These are phyloP conservation scores for Chlamydomonas sp. DNA, from an alignment of 139 green algal species.

Conservation along the genomic window DNA sequence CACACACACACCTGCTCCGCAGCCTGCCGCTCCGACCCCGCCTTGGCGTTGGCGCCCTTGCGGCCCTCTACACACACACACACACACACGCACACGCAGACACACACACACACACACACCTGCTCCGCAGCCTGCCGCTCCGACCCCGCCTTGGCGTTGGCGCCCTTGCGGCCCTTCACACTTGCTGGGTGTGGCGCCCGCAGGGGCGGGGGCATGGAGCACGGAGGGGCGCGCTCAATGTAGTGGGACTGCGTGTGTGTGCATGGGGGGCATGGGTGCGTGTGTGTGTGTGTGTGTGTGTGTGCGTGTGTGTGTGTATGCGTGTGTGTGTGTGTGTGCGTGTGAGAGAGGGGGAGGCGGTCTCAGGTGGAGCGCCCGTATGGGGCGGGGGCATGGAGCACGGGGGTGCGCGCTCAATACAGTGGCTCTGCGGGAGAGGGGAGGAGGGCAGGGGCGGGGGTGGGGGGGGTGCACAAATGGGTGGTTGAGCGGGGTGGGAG, in stretches of 20 bases:
- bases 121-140: background rate
- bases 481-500: no score
- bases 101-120: no score
- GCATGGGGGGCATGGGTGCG: no score
- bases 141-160: constrained; percentile 3
- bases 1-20: no score
- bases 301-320: no score
- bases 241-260: constrained; percentile 27
- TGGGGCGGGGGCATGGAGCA: constrained; percentile 27
- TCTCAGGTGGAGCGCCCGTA: constrained; percentile 14
- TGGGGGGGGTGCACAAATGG: no score
- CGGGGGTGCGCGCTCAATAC: constrained; percentile 29
- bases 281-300: no score
- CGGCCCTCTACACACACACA: background rate
- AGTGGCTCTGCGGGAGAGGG: constrained; percentile 24
- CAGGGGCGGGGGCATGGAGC: constrained; percentile 23
- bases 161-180: constrained; percentile 2
- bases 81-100: no score
- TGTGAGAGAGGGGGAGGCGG: no score
- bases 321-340: no score
- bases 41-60: constrained; percentile 6
- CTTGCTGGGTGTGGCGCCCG: constrained; percentile 15
- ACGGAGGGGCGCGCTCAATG: constrained; percentile 29
- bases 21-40: background rate
- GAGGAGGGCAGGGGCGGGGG: no score